phyloP scores from a whole-genome alignment of 2,329 filamentous ascomycete species.

The Nigrograna mackinnonii region DNA sequence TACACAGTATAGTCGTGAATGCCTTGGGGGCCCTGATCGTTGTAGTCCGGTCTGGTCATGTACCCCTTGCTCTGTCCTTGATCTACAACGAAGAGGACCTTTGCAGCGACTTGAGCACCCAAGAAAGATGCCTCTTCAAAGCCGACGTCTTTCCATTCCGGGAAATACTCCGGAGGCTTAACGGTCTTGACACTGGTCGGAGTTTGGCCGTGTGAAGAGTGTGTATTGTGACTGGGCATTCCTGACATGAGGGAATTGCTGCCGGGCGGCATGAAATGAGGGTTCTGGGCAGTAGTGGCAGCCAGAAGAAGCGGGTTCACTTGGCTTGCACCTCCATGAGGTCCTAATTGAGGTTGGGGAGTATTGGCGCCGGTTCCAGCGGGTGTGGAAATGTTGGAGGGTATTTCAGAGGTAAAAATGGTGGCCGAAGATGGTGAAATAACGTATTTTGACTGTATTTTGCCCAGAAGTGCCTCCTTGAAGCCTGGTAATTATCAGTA shows the following conservation, averaged over 20 bases:
- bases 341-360: slow-evolving; percentile 64
- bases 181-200: slow-evolving; percentile 83
- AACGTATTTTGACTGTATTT: slow-evolving; percentile 79
- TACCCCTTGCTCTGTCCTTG: slow-evolving; percentile 70
- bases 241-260: slow-evolving; percentile 31
- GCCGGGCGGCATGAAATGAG: slow-evolving; percentile 49
- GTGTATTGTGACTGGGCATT: slow-evolving; percentile 51
- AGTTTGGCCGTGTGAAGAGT: slow-evolving; percentile 71
- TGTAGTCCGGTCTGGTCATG: slow-evolving; percentile 70
- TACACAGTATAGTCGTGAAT: slow-evolving; percentile 60
- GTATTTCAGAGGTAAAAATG: slow-evolving; percentile 96
- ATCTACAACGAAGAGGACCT: slow-evolving; percentile 72
- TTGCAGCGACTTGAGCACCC: slow-evolving; percentile 83
- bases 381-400: slow-evolving; percentile 90
- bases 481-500: slow-evolving; percentile 63
- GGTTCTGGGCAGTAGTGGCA: slow-evolving; percentile 74
- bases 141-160: slow-evolving; percentile 80
- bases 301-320: slow-evolving; percentile 93
- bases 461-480: slow-evolving; percentile 83
- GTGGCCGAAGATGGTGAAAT: slow-evolving; percentile 91
- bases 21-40: slow-evolving; percentile 66
- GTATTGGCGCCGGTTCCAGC: slow-evolving; percentile 90
- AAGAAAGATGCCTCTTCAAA: slow-evolving; percentile 85
- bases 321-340: slow-evolving; percentile 56
- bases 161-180: slow-evolving; percentile 79